Percentiles rank a stretch among this genome's conserved stretches.
Conservation (phyloP, 1,284 basidiomycete genomes). For the Boletus subluridellus region DNA sequence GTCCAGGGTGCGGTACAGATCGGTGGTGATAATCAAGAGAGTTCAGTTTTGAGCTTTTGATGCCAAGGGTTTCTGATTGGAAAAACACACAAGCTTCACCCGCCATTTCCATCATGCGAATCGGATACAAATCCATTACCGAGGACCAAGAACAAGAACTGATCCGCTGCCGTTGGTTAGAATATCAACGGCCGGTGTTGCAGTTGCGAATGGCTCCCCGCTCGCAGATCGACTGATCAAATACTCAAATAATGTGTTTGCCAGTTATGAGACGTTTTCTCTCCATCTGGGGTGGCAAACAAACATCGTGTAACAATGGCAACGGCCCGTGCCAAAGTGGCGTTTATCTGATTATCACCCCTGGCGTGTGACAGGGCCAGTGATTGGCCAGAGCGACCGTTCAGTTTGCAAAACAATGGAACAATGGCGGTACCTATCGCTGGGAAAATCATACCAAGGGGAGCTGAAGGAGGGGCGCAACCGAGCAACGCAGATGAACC, state of each 20-base stretch:
- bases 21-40: background rate
- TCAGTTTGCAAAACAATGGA: background rate
- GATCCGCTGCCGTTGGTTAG: background rate
- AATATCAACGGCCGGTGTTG: background rate
- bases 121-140: background rate
- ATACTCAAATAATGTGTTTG: background rate
- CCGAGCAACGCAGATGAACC: too few relatives aligned
- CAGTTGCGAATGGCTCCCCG: background rate
- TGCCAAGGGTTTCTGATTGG: background rate
- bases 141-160: background rate
- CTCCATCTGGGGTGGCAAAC: background rate
- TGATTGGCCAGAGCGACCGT: background rate
- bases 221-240: background rate
- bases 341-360: background rate
- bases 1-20: background rate
- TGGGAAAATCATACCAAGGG: conserved; percentile 5
- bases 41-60: background rate
- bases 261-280: background rate
- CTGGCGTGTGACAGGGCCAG: conserved; percentile 3
- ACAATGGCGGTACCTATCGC: background rate
- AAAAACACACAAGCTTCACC: background rate
- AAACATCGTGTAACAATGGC: background rate
- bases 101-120: background rate
- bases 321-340: background rate
- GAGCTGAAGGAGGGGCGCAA: background rate